A percentile compares a stretch with the other conserved stretches of the same genome.
Conservation (phyloP, 2,329 filamentous ascomycete species). For the Beauveria rudraprayagi region DNA sequence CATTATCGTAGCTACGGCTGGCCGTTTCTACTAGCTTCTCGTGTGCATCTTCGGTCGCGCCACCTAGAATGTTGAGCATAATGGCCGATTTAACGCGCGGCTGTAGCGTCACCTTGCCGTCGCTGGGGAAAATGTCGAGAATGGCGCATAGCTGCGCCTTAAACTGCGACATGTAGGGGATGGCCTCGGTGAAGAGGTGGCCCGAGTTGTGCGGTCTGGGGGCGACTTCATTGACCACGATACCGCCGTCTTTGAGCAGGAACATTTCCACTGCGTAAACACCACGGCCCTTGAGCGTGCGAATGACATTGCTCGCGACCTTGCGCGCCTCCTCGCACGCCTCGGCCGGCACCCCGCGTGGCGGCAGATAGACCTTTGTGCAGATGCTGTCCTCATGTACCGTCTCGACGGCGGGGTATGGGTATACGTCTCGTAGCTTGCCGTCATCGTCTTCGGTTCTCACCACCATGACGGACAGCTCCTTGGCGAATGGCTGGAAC, state of each 20-base stretch:
- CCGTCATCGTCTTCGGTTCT: constrained; percentile 66
- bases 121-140: constrained; percentile 54
- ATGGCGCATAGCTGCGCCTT: constrained; percentile 84
- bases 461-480: constrained; percentile 91
- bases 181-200: constrained; percentile 91
- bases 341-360: constrained; percentile 56
- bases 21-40: constrained; percentile 39
- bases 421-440: constrained; percentile 43
- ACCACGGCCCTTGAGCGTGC: constrained; percentile 76
- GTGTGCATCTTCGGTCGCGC: constrained; percentile 57
- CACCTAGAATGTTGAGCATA: constrained; percentile 77
- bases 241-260: constrained; percentile 59
- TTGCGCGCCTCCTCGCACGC: constrained; percentile 61
- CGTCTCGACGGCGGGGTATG: constrained; percentile 89
- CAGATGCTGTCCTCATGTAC: constrained; percentile 94
- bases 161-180: constrained; percentile 80
- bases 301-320: constrained; percentile 71
- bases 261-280: constrained; percentile 98
- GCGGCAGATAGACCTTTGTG: constrained; percentile 83
- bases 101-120: constrained; percentile 44
- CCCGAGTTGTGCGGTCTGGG: constrained; percentile 82
- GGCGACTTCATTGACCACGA: constrained; percentile 82
- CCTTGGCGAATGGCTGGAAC: constrained; percentile 77
- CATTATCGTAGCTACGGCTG: constrained; percentile 32
- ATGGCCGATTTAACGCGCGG: constrained; percentile 56